Evolutionary conservation across 352 stramenopile genomes (phyloP), one percentile per base, ranked within the genome.

Genomic region (Phytophthora melonis): DNA sequence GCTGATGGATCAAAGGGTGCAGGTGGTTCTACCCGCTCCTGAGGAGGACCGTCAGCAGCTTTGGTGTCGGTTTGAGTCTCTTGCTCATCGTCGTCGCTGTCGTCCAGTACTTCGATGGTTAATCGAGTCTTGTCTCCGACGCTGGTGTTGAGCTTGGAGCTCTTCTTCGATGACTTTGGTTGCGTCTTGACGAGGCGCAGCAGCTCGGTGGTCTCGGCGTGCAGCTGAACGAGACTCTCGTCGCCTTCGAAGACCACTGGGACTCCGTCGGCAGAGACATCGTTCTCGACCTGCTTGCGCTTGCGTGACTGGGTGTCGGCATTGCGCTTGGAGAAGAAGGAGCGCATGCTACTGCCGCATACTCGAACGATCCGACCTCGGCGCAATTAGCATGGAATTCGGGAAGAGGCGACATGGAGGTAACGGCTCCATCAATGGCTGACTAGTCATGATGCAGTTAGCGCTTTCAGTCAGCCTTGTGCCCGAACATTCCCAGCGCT

Each of bases 71-170:
- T 55, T 56, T 61, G 23, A 34, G 25, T 11, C 39, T 47, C 56
- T 5, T 68, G 55, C 2, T 78, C 61, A 1, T 77, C 66, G 1
- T 81, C 69, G 2, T 87, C 73, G 0, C 81, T 79, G 25, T 86
- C 76, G 41, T 93, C 83, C 30, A 93, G 50, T 11, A 94, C 86
- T 69, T 94, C 86, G 49, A 94, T 93, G 1, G 87, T 94, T 56
- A 90, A 67, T 23, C 83, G 72, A 19, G 68, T 62, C 78, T 91
- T 84, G 5, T 43, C 56, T 27, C 53, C 43, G 3, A 25, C 23
- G 19, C 16, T 58, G 32, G 41, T 59, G 5, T 14, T 70, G 3
- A 76, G 19, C 52, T 72, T 82, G n/a, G 65, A 43, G 39, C 16
- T 78, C 64, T 70, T 82, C 23, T 75, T 66, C 2, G 39, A 6